Conservation (phyloP, 1,139 yeast genomes). For the Meyerozyma guilliermondii region DNA sequence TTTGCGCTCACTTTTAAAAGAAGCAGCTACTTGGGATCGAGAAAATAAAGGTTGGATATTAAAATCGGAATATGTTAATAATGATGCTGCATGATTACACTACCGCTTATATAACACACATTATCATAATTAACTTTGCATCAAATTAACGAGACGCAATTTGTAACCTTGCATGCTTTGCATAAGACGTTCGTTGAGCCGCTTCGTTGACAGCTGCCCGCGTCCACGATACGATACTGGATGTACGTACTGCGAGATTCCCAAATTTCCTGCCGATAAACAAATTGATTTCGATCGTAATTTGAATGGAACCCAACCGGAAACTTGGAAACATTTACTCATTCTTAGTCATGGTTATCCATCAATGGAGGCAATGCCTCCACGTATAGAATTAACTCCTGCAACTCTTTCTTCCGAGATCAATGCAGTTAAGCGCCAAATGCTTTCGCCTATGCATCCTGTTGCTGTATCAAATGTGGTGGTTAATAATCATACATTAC, state of each 20-base stretch:
- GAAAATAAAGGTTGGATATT: slow-evolving; percentile 58
- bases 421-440: slow-evolving; percentile 20
- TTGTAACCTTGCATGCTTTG: not conserved
- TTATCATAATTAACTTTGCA: too few species aligned
- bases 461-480: slow-evolving; percentile 44
- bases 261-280: slow-evolving; percentile 36
- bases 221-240: slow-evolving; percentile 53
- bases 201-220: slow-evolving; percentile 33
- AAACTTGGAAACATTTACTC: slow-evolving; percentile 53
- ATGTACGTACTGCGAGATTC: slow-evolving; percentile 52
- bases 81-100: not conserved
- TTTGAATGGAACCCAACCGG: slow-evolving; percentile 44
- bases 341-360: slow-evolving; percentile 38
- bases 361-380: slow-evolving; percentile 45
- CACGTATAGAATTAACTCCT: slow-evolving; percentile 47
- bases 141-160: too few species aligned
- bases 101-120: not conserved
- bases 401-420: slow-evolving; percentile 37
- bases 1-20: slow-evolving; percentile 63
- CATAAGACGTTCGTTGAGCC: not conserved
- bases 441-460: slow-evolving; percentile 43
- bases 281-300: slow-evolving; percentile 36
- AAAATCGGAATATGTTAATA: slow-evolving; percentile 43
- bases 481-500: not conserved
- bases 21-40: slow-evolving; percentile 66